A percentile compares a stretch with the other conserved stretches of the same genome.
Conservation (phyloP, 495 filamentous ascomycete species). For the Hypoxylon perforatum region DNA sequence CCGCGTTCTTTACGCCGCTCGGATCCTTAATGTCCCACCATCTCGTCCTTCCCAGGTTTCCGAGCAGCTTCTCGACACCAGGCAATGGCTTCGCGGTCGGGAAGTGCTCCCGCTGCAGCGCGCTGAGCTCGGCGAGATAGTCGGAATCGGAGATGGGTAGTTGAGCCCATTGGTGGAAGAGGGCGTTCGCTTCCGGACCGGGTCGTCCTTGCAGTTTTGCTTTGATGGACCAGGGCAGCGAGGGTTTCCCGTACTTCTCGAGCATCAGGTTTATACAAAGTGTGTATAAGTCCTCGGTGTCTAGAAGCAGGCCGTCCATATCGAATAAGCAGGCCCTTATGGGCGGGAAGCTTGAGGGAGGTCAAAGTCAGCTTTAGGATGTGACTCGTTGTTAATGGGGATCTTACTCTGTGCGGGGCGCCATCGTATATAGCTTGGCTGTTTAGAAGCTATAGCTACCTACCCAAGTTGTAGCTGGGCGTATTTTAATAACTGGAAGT, state of each 20-base stretch:
- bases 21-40: constrained; percentile 54
- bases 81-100: constrained; percentile 78
- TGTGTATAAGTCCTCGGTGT: constrained; percentile 94
- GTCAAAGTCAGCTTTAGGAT: constrained; percentile 19
- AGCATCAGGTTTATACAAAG: constrained; percentile 84
- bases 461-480: no score
- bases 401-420: constrained; percentile 55
- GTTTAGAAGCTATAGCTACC: no score
- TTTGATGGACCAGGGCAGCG: constrained; percentile 92
- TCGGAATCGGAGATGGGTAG: constrained; percentile 78
- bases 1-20: constrained; percentile 21
- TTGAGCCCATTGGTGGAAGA: constrained; percentile 80
- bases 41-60: constrained; percentile 58
- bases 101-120: constrained; percentile 77
- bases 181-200: constrained; percentile 67
- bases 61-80: constrained; percentile 77
- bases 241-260: constrained; percentile 72
- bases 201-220: constrained; percentile 95
- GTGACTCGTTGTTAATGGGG: background rate
- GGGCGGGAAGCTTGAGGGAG: constrained; percentile 69
- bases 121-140: constrained; percentile 66
- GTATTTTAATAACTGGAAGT: no score
- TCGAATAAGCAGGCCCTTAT: constrained; percentile 96
- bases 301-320: constrained; percentile 96
- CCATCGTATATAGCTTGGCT: constrained; percentile 46